Conservation (phyloP, 2,329 filamentous ascomycete species). For the Neonectria sp. region DNA sequence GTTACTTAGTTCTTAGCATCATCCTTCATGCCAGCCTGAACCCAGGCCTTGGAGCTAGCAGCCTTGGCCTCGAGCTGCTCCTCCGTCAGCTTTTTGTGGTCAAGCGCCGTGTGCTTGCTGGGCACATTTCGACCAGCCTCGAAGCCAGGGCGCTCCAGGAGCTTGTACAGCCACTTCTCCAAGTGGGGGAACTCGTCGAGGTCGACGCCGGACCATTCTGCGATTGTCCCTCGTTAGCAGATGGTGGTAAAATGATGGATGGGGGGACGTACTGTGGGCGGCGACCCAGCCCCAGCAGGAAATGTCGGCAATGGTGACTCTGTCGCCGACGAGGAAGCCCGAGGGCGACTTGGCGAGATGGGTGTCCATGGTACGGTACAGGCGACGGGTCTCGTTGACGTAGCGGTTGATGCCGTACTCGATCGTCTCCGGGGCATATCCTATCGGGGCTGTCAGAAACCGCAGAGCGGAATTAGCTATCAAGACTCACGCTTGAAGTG, state of each 20-base stretch:
- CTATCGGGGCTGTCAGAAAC: constrained; percentile 47
- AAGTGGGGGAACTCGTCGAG: constrained; percentile 83
- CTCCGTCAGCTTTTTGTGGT: constrained; percentile 59
- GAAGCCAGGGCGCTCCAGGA: constrained; percentile 78
- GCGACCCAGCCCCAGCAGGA: constrained; percentile 85
- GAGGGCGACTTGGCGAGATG: constrained; percentile 73
- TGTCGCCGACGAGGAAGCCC: constrained; percentile 77
- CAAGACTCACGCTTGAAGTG: constrained; percentile 77
- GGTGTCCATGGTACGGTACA: constrained; percentile 84
- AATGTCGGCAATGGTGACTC: constrained; percentile 83
- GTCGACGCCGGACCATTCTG: constrained; percentile 64
- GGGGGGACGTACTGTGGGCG: constrained; percentile 56
- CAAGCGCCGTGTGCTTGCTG: constrained; percentile 73
- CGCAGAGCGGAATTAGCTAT: no score
- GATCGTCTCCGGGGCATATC: constrained; percentile 86
- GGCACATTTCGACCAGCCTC: constrained; percentile 85
- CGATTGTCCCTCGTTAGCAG: constrained; percentile 15
- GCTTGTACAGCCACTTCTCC: constrained; percentile 82
- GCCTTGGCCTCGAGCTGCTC: constrained; percentile 72
- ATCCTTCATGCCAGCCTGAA: constrained; percentile 78
- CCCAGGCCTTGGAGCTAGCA: constrained; percentile 70
- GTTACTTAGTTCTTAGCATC: constrained; percentile 67
- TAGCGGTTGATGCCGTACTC: constrained; percentile 88
- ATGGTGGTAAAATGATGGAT: not conserved
- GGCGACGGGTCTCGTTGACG: constrained; percentile 84